Evolutionary conservation across 257 asterid species (phyloP).

Genomic region (Solanum tacnaense): DNA sequence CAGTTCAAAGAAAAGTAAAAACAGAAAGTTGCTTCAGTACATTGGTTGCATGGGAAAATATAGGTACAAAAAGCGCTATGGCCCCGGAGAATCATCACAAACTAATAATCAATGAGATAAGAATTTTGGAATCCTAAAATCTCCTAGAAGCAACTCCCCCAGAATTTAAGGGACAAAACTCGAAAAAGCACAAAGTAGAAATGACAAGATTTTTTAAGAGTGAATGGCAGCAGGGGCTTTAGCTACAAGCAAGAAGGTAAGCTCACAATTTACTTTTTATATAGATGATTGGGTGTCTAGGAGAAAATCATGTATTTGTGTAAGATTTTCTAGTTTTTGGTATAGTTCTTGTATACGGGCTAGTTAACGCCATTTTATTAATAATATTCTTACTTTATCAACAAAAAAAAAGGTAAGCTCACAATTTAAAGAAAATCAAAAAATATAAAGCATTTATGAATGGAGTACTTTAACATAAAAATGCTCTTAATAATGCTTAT

Average conservation of each 20-base stretch:
- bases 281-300: neutral
- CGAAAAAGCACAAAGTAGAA: neutral
- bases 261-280: neutral
- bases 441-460: neutral
- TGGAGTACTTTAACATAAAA: neutral
- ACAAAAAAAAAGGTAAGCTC: neutral
- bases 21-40: slow-evolving; percentile 9
- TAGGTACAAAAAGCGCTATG: neutral
- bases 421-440: neutral
- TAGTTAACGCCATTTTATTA: neutral
- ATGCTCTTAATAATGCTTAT: too few species aligned
- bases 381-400: neutral
- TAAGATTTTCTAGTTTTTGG: neutral
- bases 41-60: slow-evolving; percentile 1
- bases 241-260: neutral
- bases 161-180: neutral
- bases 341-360: neutral
- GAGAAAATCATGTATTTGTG: neutral
- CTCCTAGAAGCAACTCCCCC: neutral
- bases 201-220: neutral
- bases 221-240: neutral
- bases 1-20: slow-evolving; percentile 12
- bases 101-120: neutral
- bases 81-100: neutral
- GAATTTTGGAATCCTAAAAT: neutral